Conservation (phyloP, 2,329 filamentous ascomycete genomes). For the Biscogniauxia mediterranea region DNA sequence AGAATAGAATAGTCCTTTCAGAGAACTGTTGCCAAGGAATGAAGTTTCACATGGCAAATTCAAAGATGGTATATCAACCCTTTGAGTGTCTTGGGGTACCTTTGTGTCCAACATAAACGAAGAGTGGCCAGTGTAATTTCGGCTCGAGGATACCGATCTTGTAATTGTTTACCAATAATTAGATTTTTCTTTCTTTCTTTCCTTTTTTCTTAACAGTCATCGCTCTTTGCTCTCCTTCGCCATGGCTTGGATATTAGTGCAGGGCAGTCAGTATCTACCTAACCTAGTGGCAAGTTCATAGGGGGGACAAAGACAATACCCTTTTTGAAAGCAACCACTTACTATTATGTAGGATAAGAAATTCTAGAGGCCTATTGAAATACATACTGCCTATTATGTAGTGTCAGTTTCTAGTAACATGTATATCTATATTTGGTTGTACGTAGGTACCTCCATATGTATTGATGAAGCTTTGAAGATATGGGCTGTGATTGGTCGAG, state of each 20-base stretch:
- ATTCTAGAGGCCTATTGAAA: too few relatives aligned
- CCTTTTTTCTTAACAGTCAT: background rate
- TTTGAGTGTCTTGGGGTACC: slow-evolving; percentile 6
- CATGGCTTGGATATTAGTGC: background rate
- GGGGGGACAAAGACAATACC: background rate
- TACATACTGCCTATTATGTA: too few relatives aligned
- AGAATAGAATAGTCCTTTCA: slow-evolving; percentile 1
- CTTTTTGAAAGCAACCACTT: background rate
- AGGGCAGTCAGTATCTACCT: too few relatives aligned
- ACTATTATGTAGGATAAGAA: too few relatives aligned
- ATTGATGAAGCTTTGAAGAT: background rate
- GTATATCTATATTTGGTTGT: too few relatives aligned
- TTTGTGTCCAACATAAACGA: slow-evolving; percentile 10
- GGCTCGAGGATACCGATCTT: background rate
- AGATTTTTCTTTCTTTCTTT: background rate
- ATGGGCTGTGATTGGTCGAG: background rate
- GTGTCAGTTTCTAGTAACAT: too few relatives aligned
- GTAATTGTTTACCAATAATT: background rate
- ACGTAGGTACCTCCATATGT: too few relatives aligned
- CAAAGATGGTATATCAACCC: slow-evolving; percentile 8
- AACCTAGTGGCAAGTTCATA: background rate
- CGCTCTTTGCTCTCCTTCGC: background rate
- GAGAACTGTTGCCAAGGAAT: slow-evolving; percentile 7
- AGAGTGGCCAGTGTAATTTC: slow-evolving; percentile 2
- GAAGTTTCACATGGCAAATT: slow-evolving; percentile 6